phyloP scores from a whole-genome alignment of 2,329 filamentous ascomycete species.

The Colletotrichum noveboracense region DNA sequence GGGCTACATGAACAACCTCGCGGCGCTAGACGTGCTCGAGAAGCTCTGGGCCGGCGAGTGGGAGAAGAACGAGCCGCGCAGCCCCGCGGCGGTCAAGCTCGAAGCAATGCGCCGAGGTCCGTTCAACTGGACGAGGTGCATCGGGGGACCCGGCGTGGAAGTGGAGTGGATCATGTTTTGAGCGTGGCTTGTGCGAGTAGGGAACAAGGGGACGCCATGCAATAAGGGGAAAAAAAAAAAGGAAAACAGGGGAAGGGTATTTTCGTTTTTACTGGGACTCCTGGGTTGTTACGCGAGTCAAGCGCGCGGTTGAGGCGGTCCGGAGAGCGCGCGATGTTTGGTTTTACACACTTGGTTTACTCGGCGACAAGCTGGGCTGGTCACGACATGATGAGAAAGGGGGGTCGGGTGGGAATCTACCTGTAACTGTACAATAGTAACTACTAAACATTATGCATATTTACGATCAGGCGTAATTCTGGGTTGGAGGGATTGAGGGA shows the following conservation, averaged over 20 bases:
- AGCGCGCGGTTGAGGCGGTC: not conserved
- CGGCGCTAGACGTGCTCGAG: slow-evolving; percentile 84
- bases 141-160: slow-evolving; percentile 60
- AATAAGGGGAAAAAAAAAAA: not conserved
- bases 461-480: slow-evolving; percentile 1
- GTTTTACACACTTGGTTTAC: not conserved
- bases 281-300: slow-evolving; percentile 6
- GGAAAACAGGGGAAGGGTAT: not conserved
- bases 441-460: slow-evolving; percentile 9
- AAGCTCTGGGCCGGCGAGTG: slow-evolving; percentile 74
- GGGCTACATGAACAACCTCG: slow-evolving; percentile 92
- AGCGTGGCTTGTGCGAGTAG: slow-evolving; percentile 22
- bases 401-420: not conserved
- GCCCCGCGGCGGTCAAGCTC: slow-evolving; percentile 36
- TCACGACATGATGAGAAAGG: slow-evolving; percentile 19
- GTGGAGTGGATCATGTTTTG: slow-evolving; percentile 74
- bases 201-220: not conserved
- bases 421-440: slow-evolving; percentile 22
- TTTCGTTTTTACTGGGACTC: not conserved
- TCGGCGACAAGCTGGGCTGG: slow-evolving; percentile 11
- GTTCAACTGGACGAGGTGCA: slow-evolving; percentile 64
- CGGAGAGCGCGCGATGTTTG: not conserved
- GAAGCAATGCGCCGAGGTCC: slow-evolving; percentile 49
- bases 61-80: slow-evolving; percentile 39
- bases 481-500: not conserved